Evolutionary conservation across 2,329 filamentous ascomycete genomes (phyloP).

Genomic region (Monosporascus sp.): DNA sequence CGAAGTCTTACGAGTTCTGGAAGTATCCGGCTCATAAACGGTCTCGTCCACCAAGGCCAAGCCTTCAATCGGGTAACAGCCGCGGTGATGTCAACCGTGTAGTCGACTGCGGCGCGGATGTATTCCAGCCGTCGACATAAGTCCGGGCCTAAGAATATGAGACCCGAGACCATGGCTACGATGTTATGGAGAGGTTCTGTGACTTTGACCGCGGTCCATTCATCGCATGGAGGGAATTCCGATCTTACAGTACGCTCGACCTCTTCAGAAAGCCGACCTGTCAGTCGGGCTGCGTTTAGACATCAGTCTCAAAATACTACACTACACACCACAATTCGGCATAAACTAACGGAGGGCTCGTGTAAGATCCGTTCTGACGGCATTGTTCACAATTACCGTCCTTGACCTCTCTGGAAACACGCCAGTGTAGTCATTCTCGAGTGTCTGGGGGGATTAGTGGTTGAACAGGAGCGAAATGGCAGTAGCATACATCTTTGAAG

Average conservation of each 20-base stretch:
- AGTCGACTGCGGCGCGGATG: neutral
- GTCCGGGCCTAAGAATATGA: neutral
- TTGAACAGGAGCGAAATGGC: neutral
- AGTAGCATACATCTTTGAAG: neutral
- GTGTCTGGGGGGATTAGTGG: neutral
- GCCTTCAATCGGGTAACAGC: neutral
- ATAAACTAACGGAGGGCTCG: neutral
- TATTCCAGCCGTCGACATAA: neutral
- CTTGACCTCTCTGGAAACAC: neutral
- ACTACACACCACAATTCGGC: neutral
- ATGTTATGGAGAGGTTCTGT: neutral
- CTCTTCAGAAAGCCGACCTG: neutral
- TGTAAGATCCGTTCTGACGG: neutral
- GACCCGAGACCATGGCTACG: neutral
- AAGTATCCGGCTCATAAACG: neutral
- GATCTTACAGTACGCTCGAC: neutral
- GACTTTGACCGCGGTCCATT: neutral
- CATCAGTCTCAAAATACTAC: neutral
- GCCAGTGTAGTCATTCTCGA: neutral
- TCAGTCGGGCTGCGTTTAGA: neutral
- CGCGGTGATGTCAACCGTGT: neutral
- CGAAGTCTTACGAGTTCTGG: neutral
- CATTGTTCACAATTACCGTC: neutral
- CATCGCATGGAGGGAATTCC: neutral
- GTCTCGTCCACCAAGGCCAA: neutral